These are phyloP conservation scores for Laburnicola sp. DNA, from an alignment of 2,329 filamentous ascomycete species.

Conservation along the genomic window DNA sequence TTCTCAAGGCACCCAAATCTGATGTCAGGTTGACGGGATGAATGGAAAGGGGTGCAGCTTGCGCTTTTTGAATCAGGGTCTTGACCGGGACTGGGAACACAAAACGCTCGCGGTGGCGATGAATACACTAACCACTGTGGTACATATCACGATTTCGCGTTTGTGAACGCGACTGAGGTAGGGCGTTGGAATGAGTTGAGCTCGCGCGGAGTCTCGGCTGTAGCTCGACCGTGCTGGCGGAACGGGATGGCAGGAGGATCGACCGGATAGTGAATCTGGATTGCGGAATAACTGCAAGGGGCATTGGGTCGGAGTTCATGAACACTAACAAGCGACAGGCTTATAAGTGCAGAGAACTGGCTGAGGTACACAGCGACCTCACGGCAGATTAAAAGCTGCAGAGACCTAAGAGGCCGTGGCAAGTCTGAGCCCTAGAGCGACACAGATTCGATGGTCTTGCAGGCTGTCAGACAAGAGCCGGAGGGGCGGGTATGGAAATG, in stretches of 20 bases:
- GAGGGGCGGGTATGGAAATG: conserved; percentile 19
- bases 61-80: conserved; percentile 39
- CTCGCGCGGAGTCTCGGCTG: conserved; percentile 17
- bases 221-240: conserved; percentile 28
- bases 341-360: conserved; percentile 18
- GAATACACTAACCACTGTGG: conserved; percentile 36
- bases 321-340: conserved; percentile 9
- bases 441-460: conserved; percentile 28
- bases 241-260: conserved; percentile 21
- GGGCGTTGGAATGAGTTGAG: conserved; percentile 41
- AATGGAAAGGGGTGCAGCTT: conserved; percentile 23
- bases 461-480: conserved; percentile 26
- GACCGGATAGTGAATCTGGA: conserved; percentile 28
- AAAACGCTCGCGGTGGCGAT: conserved; percentile 29
- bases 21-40: conserved; percentile 12
- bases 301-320: background rate
- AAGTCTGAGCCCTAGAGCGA: conserved; percentile 16
- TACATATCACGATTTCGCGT: conserved; percentile 36
- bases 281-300: conserved; percentile 38
- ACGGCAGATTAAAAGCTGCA: conserved; percentile 21
- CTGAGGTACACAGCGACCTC: conserved; percentile 18
- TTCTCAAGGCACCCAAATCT: conserved; percentile 1
- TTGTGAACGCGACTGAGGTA: conserved; percentile 40
- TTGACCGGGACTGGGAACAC: conserved; percentile 10
- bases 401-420: conserved; percentile 17